Conservation (phyloP, 2,329 filamentous ascomycete genomes). For the Stagonosporopsis tanaceti region DNA sequence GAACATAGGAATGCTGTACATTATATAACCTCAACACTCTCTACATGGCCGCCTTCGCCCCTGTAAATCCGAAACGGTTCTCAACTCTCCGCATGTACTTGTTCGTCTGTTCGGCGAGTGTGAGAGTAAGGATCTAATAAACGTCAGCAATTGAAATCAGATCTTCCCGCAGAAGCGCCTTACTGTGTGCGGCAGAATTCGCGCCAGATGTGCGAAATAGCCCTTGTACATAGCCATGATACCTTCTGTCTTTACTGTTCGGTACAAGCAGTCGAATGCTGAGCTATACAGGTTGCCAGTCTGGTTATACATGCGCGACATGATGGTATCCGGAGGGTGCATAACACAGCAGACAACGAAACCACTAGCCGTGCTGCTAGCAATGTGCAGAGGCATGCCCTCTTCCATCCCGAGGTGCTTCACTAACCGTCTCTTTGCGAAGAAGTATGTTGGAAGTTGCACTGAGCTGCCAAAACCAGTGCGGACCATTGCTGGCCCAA, state of each 20-base stretch:
- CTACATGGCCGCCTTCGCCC: conserved; percentile 7
- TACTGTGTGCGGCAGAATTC: conserved; percentile 91
- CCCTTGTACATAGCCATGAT: conserved; percentile 96
- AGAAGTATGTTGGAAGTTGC: conserved; percentile 97
- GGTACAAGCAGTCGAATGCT: conserved; percentile 88
- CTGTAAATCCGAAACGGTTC: conserved; percentile 58
- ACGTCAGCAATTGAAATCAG: conserved; percentile 23
- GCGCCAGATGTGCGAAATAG: conserved; percentile 90
- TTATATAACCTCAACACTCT: background rate
- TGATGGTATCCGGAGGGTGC: conserved; percentile 99
- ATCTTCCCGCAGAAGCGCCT: conserved; percentile 27
- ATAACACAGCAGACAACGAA: conserved; percentile 98
- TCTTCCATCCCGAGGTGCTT: conserved; percentile 89
- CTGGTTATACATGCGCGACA: conserved; percentile 99
- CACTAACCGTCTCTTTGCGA: conserved; percentile 86
- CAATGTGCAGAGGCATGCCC: conserved; percentile 85
- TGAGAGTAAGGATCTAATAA: conserved; percentile 81
- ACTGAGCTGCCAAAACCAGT: conserved; percentile 96
- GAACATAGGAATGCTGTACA: conserved; percentile 9
- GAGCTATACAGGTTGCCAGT: conserved; percentile 96
- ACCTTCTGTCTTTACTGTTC: conserved; percentile 91
- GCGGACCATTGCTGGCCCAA: conserved; percentile 91
- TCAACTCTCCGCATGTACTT: conserved; percentile 87
- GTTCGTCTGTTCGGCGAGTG: conserved; percentile 94
- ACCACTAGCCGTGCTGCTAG: conserved; percentile 87